phyloP scores from a whole-genome alignment of 306 rosid genomes.

The Arachis hypogaea region DNA sequence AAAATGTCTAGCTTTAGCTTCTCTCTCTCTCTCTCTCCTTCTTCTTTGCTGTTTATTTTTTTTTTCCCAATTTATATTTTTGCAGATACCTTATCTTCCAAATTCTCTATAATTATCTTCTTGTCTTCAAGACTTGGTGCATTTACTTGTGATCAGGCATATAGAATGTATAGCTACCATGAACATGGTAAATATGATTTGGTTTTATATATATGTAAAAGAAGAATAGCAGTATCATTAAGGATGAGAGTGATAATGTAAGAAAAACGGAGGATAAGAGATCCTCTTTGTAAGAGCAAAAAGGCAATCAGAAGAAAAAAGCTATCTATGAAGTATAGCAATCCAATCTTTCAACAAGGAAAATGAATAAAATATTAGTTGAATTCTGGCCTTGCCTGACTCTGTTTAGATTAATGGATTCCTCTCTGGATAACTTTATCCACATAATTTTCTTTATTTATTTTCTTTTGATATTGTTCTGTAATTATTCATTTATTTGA shows the following conservation, averaged over 20 bases:
- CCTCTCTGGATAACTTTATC: background rate
- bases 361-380: background rate
- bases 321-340: no score
- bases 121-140: background rate
- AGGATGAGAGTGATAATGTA: no score
- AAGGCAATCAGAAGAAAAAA: no score
- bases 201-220: background rate
- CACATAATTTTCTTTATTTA: background rate
- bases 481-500: constrained; percentile 10
- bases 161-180: background rate
- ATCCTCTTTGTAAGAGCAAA: no score
- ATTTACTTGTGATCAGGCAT: constrained; percentile 3
- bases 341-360: no score
- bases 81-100: no score
- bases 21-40: background rate
- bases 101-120: no score
- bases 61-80: background rate
- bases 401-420: background rate
- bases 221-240: no score
- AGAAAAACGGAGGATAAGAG: no score
- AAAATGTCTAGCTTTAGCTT: constrained; percentile 18
- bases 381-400: constrained; percentile 8
- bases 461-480: constrained; percentile 14
- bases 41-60: background rate
- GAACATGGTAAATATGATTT: background rate